These are phyloP conservation scores for Candida mesenterica DNA, from an alignment of 1,139 yeast genomes.

Conservation along the genomic window DNA sequence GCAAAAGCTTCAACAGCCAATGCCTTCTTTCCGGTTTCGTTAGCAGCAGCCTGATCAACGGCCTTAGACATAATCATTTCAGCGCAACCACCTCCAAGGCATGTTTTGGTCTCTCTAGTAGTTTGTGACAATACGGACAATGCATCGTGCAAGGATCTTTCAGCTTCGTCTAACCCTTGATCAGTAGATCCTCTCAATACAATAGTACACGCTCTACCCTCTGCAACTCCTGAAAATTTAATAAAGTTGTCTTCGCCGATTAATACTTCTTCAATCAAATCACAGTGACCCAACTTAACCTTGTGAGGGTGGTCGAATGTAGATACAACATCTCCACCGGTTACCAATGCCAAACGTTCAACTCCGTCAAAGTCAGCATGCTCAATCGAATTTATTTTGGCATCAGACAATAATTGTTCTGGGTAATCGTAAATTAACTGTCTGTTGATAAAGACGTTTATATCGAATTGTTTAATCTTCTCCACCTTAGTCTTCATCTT, in stretches of 20 bases:
- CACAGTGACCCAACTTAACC: constrained; percentile 86
- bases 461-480: constrained; percentile 77
- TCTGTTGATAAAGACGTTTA: constrained; percentile 89
- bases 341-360: constrained; percentile 91
- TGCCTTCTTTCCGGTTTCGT: constrained; percentile 89
- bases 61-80: constrained; percentile 99
- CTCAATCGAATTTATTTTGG: constrained; percentile 87
- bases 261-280: constrained; percentile 81
- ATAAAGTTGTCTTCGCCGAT: constrained; percentile 88
- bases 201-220: constrained; percentile 95
- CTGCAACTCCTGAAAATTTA: constrained; percentile 91
- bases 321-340: constrained; percentile 98
- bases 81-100: constrained; percentile 96
- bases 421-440: constrained; percentile 98
- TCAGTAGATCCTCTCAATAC: constrained; percentile 97
- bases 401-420: constrained; percentile 87
- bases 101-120: constrained; percentile 90
- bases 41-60: constrained; percentile 92
- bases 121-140: constrained; percentile 94
- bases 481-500: constrained; percentile 91
- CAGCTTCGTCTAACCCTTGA: constrained; percentile 94
- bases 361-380: constrained; percentile 99
- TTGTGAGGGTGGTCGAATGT: constrained; percentile 91
- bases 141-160: constrained; percentile 96
- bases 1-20: constrained; percentile 95